Evolutionary conservation across 495 filamentous ascomycete species (phyloP), one percentile per base, ranked within the genome.

Genomic region (Cryomyces antarcticus): DNA sequence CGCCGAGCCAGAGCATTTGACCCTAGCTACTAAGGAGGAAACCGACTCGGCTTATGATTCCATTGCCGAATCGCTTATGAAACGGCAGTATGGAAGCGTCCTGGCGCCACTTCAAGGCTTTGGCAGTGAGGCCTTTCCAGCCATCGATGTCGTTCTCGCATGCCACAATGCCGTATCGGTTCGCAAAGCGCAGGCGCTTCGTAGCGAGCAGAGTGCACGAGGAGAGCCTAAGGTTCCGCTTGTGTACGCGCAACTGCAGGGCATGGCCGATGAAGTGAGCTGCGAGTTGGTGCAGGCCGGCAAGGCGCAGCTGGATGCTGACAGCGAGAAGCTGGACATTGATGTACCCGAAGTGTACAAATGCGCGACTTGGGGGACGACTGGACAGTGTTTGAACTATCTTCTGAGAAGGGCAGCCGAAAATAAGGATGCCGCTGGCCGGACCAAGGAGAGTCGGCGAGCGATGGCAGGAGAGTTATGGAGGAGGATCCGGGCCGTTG

Each of bases 231-330:
- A 56, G 31, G 61, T 72, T 4, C 70, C 80, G 24, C 65, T 93
- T 11, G 74, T 74, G 28, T 93, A 86, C 59, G 88, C 82, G 5
- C 89, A 97, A 60, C 70, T 97, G 5, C 80, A 88, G 67, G 89
- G 89, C 17, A 95, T 95, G 89, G 89, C 89, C 11, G 89, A 97
- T 48, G 89, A 97, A 52, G 75, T 97, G 17, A 83, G 77, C 60
- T 81, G 82, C 48, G 78, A 82, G 52, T 62, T 95, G 11, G 71
- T 93, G 27, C 57, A 74, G 46, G 70, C 68, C 4, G 61, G 67
- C 46, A 42, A 52, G 48, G 46, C 43, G 5, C 33, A 33, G 30
- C 38, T 37, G 37, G 44, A 31, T 31, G 40, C 10, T 9, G 7
- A 11, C 7, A 39, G 9, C n/a, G 51, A 41, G 49, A 28, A 27